Evolutionary conservation across 1,284 basidiomycete genomes (phyloP).

Genomic region (Marasmius tenuissimus): DNA sequence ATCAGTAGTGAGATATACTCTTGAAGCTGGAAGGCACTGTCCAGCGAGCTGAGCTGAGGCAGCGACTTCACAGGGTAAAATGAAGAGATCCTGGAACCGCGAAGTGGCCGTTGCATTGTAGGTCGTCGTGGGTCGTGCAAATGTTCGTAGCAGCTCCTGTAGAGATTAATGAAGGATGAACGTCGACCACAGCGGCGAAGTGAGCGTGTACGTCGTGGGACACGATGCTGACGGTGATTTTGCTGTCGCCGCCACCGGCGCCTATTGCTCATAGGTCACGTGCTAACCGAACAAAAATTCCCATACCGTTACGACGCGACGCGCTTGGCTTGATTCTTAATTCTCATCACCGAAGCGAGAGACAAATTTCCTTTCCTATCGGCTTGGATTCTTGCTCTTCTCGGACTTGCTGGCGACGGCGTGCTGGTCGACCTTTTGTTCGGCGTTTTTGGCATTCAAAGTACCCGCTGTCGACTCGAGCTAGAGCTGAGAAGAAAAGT

Average conservation of each 20-base stretch:
- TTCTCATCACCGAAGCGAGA: too few relatives aligned
- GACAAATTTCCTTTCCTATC: background rate
- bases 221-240: background rate
- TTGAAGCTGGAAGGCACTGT: conserved; percentile 93
- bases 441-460: background rate
- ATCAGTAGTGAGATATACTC: conserved; percentile 93
- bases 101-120: conserved; percentile 60
- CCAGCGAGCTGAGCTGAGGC: conserved; percentile 68
- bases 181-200: background rate
- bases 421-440: background rate
- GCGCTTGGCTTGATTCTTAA: background rate
- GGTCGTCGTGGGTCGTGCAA: background rate
- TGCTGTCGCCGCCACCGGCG: background rate
- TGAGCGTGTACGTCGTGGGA: background rate
- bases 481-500: background rate
- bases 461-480: background rate
- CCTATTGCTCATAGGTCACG: background rate
- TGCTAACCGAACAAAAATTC: conserved; percentile 5
- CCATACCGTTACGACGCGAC: background rate
- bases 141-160: too few relatives aligned
- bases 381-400: background rate
- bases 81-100: conserved; percentile 72
- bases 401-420: background rate
- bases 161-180: conserved; percentile 2
- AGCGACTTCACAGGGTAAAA: conserved; percentile 74